phyloP scores from a whole-genome alignment of 176 grass and related monocot species.

The Carex pumila region DNA sequence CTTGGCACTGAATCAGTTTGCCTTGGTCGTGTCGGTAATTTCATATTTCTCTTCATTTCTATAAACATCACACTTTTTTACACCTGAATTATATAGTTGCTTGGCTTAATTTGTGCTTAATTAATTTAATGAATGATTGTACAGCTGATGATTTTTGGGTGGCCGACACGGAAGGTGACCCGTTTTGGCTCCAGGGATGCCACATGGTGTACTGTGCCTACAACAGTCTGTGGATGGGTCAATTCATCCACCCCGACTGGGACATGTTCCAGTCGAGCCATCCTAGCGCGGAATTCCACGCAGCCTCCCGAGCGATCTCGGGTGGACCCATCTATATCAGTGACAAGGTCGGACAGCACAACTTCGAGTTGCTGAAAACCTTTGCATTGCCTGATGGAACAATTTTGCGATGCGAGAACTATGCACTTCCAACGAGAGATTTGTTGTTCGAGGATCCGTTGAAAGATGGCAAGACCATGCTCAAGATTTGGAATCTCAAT shows the following conservation, averaged over 20 bases:
- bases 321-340: slow-evolving; percentile 81
- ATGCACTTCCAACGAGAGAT: slow-evolving; percentile 76
- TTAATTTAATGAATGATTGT: neutral
- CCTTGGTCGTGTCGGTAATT: slow-evolving; percentile 63
- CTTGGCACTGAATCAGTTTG: slow-evolving; percentile 70
- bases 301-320: slow-evolving; percentile 87
- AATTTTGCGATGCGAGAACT: slow-evolving; percentile 53
- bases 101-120: neutral
- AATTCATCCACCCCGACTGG: slow-evolving; percentile 95
- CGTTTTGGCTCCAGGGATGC: slow-evolving; percentile 94
- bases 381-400: slow-evolving; percentile 68
- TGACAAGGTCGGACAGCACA: slow-evolving; percentile 68
- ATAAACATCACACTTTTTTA: neutral
- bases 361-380: slow-evolving; percentile 63
- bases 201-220: slow-evolving; percentile 99
- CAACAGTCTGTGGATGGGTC: slow-evolving; percentile 97
- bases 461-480: slow-evolving; percentile 60
- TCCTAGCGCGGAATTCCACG: slow-evolving; percentile 81
- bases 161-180: slow-evolving; percentile 80
- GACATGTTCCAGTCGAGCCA: slow-evolving; percentile 99
- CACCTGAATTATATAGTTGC: neutral
- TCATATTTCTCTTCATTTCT: neutral
- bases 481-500: slow-evolving; percentile 94
- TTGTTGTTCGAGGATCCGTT: slow-evolving; percentile 67
- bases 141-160: slow-evolving; percentile 92